These are phyloP conservation scores for Elaeagnus macrophylla DNA, from an alignment of 306 rosid species.

Conservation along the genomic window DNA sequence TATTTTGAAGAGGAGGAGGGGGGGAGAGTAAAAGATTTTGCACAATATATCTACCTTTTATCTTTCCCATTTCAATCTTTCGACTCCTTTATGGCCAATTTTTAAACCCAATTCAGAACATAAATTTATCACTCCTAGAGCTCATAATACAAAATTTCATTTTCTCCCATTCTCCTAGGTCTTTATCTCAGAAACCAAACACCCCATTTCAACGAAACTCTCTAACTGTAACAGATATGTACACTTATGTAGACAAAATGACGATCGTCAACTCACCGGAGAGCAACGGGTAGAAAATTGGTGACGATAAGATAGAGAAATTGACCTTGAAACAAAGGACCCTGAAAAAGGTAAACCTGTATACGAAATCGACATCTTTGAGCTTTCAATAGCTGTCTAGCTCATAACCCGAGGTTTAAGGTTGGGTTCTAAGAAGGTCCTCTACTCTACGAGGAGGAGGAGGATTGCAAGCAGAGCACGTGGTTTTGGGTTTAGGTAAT, in stretches of 20 bases:
- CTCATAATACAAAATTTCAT: neutral
- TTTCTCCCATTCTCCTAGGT: neutral
- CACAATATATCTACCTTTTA: too few relatives aligned
- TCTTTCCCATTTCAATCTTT: too few relatives aligned
- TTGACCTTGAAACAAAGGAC: constrained; percentile 19
- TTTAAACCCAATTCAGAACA: neutral
- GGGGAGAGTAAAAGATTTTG: too few relatives aligned
- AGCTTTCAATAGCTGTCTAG: constrained; percentile 1
- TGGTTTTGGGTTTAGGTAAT: constrained; percentile 15
- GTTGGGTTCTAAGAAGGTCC: neutral
- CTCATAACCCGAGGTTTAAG: neutral
- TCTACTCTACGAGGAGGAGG: neutral
- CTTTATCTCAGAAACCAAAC: neutral
- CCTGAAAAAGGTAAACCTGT: constrained; percentile 28
- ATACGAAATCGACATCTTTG: constrained; percentile 33
- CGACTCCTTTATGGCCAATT: too few relatives aligned
- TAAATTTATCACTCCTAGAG: neutral
- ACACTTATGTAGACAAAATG: neutral
- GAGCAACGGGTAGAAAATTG: constrained; percentile 15
- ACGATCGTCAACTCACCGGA: constrained; percentile 27
- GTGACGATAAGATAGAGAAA: constrained; percentile 23
- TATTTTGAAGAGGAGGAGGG: too few relatives aligned
- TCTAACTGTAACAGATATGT: neutral
- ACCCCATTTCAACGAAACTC: neutral
- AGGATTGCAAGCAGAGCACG: constrained; percentile 6